Percentiles rank a stretch among this genome's conserved stretches.
These are phyloP conservation scores for Microglena sp. DNA, from an alignment of 139 green algal species.

Conservation along the genomic window DNA sequence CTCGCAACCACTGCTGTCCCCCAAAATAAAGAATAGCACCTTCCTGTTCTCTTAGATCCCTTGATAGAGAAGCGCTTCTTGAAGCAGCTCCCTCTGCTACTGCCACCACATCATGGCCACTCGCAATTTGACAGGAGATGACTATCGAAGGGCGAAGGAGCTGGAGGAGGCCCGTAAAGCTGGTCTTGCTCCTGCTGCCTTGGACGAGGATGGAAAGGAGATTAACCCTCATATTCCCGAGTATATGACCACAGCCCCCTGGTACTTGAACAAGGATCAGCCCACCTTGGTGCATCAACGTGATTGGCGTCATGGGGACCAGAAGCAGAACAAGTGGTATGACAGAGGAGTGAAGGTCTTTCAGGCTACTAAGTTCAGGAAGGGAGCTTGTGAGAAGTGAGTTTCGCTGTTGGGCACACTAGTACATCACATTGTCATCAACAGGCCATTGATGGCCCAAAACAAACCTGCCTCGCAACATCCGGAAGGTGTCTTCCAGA, in stretches of 20 bases:
- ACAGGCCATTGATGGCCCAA: no score
- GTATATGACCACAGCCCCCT: conserved; percentile 94
- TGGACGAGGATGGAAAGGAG: conserved; percentile 96
- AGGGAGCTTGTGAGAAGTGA: conserved; percentile 95
- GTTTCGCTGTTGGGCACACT: conserved; percentile 6
- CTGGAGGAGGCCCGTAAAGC: conserved; percentile 95
- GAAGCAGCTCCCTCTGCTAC: no score
- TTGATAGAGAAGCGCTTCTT: no score
- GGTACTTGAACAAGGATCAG: conserved; percentile 86
- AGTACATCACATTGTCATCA: no score
- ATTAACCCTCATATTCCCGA: conserved; percentile 99
- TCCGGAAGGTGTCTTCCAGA: no score
- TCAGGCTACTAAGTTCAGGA: conserved; percentile 90
- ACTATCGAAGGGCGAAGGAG: conserved; percentile 5
- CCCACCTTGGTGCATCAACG: conserved; percentile 96
- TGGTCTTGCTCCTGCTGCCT: conserved; percentile 78
- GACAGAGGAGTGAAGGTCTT: conserved; percentile 85
- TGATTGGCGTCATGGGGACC: conserved; percentile 93
- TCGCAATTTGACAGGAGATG: no score
- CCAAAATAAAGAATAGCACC: no score
- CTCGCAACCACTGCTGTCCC: no score
- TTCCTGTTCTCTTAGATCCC: no score
- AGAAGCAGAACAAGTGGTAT: conserved; percentile 68
- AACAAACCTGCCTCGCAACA: no score
- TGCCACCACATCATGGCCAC: conserved; percentile 4